Percentiles rank a stretch among this genome's conserved stretches.
These are phyloP conservation scores for Jackrogersella minutella DNA, from an alignment of 495 filamentous ascomycete genomes.

Conservation along the genomic window DNA sequence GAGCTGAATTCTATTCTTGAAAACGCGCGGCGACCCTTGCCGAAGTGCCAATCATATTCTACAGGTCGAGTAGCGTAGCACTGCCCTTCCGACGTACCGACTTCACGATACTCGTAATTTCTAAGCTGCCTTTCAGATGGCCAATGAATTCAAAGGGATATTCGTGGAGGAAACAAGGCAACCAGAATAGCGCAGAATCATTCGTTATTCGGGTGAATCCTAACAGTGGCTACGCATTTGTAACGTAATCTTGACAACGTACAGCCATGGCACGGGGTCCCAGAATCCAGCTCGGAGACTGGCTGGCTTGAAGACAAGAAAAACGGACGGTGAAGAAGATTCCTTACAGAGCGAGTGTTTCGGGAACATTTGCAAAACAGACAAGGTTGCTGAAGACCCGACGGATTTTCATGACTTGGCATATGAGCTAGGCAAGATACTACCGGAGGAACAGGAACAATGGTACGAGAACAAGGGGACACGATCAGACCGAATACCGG, in stretches of 20 bases:
- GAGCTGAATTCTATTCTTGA: neutral
- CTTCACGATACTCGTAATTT: neutral
- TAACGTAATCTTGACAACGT: slow-evolving; percentile 14
- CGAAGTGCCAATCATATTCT: neutral
- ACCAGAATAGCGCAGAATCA: slow-evolving; percentile 12
- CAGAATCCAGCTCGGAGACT: neutral
- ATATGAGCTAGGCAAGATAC: neutral
- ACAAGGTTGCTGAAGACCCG: neutral
- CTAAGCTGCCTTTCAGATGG: neutral
- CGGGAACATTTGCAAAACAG: neutral
- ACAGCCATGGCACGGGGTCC: slow-evolving; percentile 21
- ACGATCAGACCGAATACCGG: neutral
- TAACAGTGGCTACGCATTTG: neutral
- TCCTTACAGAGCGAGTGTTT: neutral
- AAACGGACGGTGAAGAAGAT: neutral
- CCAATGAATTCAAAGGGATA: neutral
- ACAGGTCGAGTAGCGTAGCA: slow-evolving; percentile 13
- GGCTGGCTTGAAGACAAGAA: neutral
- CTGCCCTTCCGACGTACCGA: slow-evolving; percentile 2
- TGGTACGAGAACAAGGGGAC: slow-evolving; percentile 1
- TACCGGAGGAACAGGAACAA: neutral
- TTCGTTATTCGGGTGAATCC: slow-evolving; percentile 12
- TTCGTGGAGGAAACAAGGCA: slow-evolving; percentile 13
- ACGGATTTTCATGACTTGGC: slow-evolving; percentile 5
- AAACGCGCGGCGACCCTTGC: neutral